These are phyloP conservation scores for Suillus subalutaceus DNA, from an alignment of 768 basidiomycete species.

Conservation along the genomic window DNA sequence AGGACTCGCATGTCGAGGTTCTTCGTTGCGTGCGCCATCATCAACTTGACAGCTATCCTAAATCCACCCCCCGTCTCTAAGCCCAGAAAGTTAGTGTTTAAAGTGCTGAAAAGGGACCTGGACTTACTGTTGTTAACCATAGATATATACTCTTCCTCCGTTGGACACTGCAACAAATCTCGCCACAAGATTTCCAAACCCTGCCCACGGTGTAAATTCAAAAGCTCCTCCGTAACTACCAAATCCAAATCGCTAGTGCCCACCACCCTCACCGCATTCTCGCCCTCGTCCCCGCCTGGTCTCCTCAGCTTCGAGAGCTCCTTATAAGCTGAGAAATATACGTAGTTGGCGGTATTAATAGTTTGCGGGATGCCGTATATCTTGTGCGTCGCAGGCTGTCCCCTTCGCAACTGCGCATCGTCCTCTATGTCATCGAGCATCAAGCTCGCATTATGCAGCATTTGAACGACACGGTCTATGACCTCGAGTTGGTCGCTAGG, in stretches of 20 bases:
- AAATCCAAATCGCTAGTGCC: conserved; percentile 78
- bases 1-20: conserved; percentile 57
- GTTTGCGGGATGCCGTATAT: conserved; percentile 97
- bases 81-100: conserved; percentile 8
- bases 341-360: conserved; percentile 96
- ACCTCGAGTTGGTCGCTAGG: conserved; percentile 68
- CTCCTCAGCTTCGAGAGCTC: conserved; percentile 51
- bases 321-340: conserved; percentile 92
- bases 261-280: conserved; percentile 30
- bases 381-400: conserved; percentile 88
- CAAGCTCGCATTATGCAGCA: conserved; percentile 93
- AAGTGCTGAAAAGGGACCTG: conserved; percentile 20
- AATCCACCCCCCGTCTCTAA: conserved; percentile 95
- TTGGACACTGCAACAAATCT: conserved; percentile 87
- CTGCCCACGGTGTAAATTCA: conserved; percentile 93
- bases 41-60: conserved; percentile 89
- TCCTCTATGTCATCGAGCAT: conserved; percentile 98
- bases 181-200: conserved; percentile 95
- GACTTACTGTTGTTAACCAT: conserved; percentile 94
- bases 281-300: neutral
- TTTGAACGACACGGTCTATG: conserved; percentile 83
- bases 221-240: conserved; percentile 52
- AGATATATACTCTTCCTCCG: conserved; percentile 89
- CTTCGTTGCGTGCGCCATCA: conserved; percentile 87
- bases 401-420: conserved; percentile 82